These are phyloP conservation scores for Notholithocarpus densiflorus DNA, from an alignment of 306 rosid species.

Conservation along the genomic window DNA sequence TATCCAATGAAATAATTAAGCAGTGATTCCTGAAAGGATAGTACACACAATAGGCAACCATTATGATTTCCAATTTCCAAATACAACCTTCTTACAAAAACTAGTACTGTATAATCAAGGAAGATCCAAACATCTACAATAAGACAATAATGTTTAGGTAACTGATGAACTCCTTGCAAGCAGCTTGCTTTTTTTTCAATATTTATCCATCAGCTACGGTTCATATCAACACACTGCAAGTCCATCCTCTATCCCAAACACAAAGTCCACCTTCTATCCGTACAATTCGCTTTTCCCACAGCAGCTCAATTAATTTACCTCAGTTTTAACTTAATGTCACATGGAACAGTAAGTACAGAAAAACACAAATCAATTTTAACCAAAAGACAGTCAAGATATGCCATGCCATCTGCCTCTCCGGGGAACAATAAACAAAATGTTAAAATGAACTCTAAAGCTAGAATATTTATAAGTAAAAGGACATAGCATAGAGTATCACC, in stretches of 20 bases:
- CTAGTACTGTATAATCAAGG: neutral
- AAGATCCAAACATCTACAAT: neutral
- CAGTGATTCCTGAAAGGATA: neutral
- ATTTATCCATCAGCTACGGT: neutral
- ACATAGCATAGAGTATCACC: neutral
- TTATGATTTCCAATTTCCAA: neutral
- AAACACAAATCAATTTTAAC: neutral
- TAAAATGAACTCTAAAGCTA: neutral
- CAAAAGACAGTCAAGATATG: neutral
- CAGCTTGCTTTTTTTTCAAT: neutral
- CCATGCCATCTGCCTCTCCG: no score
- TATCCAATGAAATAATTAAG: neutral
- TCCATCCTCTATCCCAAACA: neutral
- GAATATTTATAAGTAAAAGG: neutral
- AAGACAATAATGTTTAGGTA: neutral
- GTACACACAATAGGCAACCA: neutral
- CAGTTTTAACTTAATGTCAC: neutral
- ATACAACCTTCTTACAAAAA: neutral
- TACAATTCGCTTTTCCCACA: neutral
- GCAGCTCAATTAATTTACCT: neutral
- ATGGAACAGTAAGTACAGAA: neutral
- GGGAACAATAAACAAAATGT: neutral
- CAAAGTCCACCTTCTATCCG: neutral
- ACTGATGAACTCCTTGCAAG: no score
- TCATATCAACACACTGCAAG: neutral